Conservation (phyloP, 257 asterid species). For the Sherardia arvensis region DNA sequence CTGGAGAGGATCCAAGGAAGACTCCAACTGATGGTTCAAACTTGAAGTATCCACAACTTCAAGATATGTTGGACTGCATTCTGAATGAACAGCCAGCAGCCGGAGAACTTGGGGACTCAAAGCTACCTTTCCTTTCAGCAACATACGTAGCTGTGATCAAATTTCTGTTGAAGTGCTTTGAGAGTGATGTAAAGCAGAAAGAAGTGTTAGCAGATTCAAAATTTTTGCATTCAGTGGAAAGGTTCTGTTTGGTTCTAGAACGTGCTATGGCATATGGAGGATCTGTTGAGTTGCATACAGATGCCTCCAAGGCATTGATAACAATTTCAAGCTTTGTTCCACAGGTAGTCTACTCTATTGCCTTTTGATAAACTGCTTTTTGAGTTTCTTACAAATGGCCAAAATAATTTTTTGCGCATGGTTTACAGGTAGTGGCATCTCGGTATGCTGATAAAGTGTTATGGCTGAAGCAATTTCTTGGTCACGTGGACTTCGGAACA, state of each 20-base stretch:
- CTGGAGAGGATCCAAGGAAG: conserved; percentile 65
- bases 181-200: conserved; percentile 49
- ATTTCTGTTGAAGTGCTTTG: conserved; percentile 89
- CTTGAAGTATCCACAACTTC: conserved; percentile 62
- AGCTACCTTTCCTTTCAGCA: conserved; percentile 60
- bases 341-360: conserved; percentile 38
- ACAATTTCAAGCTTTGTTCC: conserved; percentile 70
- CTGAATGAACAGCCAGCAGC: conserved; percentile 69
- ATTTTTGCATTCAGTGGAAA: conserved; percentile 40
- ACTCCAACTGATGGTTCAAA: conserved; percentile 28
- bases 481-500: conserved; percentile 74
- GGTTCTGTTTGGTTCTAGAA: conserved; percentile 65
- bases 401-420: conserved; percentile 13
- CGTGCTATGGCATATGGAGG: conserved; percentile 82
- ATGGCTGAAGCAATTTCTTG: conserved; percentile 77
- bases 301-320: conserved; percentile 84
- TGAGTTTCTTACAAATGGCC: background rate
- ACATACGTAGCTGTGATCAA: conserved; percentile 79
- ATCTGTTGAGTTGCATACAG: conserved; percentile 83
- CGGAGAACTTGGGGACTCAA: conserved; percentile 36
- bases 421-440: conserved; percentile 60
- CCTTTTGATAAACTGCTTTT: background rate
- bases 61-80: conserved; percentile 69
- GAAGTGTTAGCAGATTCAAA: conserved; percentile 36
- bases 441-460: conserved; percentile 60